phyloP scores from a whole-genome alignment of 345 rosid genomes.

The Pistacia integerrima region DNA sequence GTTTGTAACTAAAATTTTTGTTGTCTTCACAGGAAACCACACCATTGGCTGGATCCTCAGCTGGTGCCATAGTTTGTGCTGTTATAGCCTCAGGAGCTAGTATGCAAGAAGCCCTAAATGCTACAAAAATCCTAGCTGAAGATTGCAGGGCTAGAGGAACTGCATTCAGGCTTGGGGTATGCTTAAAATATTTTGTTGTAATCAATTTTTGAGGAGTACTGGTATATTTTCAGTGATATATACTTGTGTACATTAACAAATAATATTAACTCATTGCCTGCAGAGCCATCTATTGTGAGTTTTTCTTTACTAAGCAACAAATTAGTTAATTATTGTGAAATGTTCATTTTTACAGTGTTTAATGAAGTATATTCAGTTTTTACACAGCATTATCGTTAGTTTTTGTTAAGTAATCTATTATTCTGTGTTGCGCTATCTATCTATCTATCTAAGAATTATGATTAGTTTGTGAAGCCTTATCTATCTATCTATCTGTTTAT shows the following conservation, averaged over 20 bases:
- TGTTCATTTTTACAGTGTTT: background rate
- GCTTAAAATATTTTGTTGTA: constrained; percentile 10
- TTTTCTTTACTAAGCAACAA: background rate
- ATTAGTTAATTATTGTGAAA: background rate
- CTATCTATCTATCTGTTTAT: too few relatives aligned
- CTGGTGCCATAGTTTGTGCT: constrained; percentile 92
- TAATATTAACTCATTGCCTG: background rate
- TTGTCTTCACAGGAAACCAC: constrained; percentile 67
- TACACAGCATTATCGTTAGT: background rate
- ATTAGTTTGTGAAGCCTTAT: too few relatives aligned
- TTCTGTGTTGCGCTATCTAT: background rate
- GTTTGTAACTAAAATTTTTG: background rate
- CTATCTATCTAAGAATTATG: too few relatives aligned
- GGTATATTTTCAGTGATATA: background rate
- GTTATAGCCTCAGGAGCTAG: constrained; percentile 78
- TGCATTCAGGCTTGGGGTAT: constrained; percentile 95
- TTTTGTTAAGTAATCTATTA: background rate
- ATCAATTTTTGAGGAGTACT: background rate
- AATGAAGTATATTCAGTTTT: background rate
- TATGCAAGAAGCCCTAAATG: constrained; percentile 71
- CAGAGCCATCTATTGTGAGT: background rate
- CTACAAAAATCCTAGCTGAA: constrained; percentile 71
- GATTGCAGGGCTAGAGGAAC: constrained; percentile 87
- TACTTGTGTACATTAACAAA: background rate
- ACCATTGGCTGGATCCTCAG: constrained; percentile 94